phyloP scores from a whole-genome alignment of 176 grass and related monocot species.

The Eleusine coracana region DNA sequence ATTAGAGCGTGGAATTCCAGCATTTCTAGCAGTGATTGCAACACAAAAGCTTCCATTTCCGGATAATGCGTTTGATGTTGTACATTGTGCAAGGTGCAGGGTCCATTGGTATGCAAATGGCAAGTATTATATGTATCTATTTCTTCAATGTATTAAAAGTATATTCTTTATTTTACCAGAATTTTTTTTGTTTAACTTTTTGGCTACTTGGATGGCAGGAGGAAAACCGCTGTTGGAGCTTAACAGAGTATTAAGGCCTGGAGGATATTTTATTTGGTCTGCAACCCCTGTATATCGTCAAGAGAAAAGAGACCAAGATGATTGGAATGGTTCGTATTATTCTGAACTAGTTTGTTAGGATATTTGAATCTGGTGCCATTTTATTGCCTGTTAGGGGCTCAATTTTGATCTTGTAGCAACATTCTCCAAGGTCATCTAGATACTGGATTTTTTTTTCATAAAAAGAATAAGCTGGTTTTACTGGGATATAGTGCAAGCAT shows the following conservation, averaged over 20 bases:
- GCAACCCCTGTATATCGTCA: conserved; percentile 92
- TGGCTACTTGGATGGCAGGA: conserved; percentile 52
- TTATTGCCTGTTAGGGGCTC: background rate
- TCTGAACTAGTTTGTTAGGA: background rate
- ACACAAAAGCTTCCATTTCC: conserved; percentile 88
- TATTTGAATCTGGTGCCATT: background rate
- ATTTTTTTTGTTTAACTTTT: conserved; percentile 1
- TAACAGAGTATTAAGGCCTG: conserved; percentile 89
- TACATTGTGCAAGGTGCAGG: conserved; percentile 91
- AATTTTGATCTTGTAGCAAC: background rate
- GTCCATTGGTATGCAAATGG: conserved; percentile 89
- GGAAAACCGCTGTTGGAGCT: conserved; percentile 87
- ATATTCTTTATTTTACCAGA: background rate
- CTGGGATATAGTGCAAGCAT: background rate
- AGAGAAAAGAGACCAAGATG: conserved; percentile 67
- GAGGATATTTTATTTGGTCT: conserved; percentile 93
- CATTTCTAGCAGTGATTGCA: conserved; percentile 83
- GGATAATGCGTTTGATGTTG: conserved; percentile 80
- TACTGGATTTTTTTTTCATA: background rate
- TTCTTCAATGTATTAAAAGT: conserved; percentile 11
- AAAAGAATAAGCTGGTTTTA: background rate
- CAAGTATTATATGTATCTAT: conserved; percentile 37
- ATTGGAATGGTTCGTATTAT: conserved; percentile 75
- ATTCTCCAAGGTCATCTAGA: background rate
- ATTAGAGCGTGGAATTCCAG: conserved; percentile 88